Base-by-base conservation (phyloP, 1,284 basidiomycete genomes). In the Ganoderma boninense region DNA sequence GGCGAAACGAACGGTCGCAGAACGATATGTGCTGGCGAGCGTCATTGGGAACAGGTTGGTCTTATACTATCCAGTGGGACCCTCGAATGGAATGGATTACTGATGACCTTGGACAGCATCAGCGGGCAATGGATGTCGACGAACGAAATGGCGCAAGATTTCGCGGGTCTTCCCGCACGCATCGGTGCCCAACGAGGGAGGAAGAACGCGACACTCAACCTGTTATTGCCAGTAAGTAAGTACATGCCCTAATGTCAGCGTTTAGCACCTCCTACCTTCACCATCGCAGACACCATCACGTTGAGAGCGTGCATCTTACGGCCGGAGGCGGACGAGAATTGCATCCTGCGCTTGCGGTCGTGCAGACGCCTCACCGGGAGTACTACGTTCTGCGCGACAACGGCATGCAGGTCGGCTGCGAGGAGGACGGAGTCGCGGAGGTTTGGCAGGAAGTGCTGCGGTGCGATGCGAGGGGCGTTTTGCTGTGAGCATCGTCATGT, bases 401-500 rank as follows among this genome's bases (percentile, higher is more conserved):
- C 70, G 92, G 92, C 2, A 90, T 92, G 88, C 87, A 91, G 74
- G 84, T 94, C 29, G 92, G 92, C 14, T 90, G 87, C 69, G 92
- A 94, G 77, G 92, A 94, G 75, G 90, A 92, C 16, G 92, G 91
- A 0, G 82, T 94, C 26, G 85, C 85, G 13, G 70, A 76, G 2
- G 81, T 90, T 13, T 94, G 92, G 92, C 89, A 84, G 82, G 74
- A 82, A 62, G 76, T 92, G 54, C 71, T 94, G n/a, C 79, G 82
- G 0, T 93, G 92, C 70, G 80, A 84, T 44, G 60, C 66, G 38
- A 52, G 70, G 68, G 65, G 80, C 2, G 3, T 62, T 13, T 16
- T 64, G 7, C 14, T 56, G 29, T 57, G 38, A 40, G 7, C 16
- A 35, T 57, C n/a, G 23, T 52, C 26, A 54, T 54, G 23, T 54